A percentile compares a stretch with the other conserved stretches of the same genome.
phyloP scores from a whole-genome alignment of 306 rosid species.

The Adenanthera pavonina region DNA sequence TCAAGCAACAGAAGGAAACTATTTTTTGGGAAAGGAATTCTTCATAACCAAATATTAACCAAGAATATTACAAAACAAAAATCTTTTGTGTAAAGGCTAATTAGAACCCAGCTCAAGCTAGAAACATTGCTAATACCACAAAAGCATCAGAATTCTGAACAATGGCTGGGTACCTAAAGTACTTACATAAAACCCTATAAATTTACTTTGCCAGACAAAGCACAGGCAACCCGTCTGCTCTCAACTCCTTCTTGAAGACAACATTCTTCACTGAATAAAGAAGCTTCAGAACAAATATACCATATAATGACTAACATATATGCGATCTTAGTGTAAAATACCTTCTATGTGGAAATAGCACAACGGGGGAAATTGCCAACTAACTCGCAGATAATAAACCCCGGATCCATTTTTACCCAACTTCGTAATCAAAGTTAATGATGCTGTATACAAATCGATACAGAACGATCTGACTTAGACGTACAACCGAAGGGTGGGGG shows the following conservation, averaged over 20 bases:
- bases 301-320: conserved; percentile 13
- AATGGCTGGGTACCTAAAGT: conserved; percentile 21
- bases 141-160: conserved; percentile 26
- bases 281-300: conserved; percentile 31
- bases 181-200: conserved; percentile 33
- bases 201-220: conserved; percentile 24
- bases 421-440: conserved; percentile 32
- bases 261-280: conserved; percentile 5
- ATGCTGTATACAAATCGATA: conserved; percentile 19
- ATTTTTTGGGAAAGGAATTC: neutral
- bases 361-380: conserved; percentile 30
- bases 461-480: conserved; percentile 28
- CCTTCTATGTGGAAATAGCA: conserved; percentile 5
- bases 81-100: neutral
- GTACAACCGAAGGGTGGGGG: conserved; percentile 32
- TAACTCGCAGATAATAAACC: conserved; percentile 32
- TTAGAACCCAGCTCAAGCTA: conserved; percentile 20
- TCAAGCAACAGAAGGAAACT: conserved; percentile 7
- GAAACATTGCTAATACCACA: conserved; percentile 2
- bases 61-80: neutral
- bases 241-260: conserved; percentile 20
- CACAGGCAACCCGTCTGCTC: conserved; percentile 23
- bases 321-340: conserved; percentile 25
- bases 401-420: conserved; percentile 52
- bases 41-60: conserved; percentile 1